Conservation (phyloP, 2,329 filamentous ascomycete species). For the Aspergillus transmontanensis region DNA sequence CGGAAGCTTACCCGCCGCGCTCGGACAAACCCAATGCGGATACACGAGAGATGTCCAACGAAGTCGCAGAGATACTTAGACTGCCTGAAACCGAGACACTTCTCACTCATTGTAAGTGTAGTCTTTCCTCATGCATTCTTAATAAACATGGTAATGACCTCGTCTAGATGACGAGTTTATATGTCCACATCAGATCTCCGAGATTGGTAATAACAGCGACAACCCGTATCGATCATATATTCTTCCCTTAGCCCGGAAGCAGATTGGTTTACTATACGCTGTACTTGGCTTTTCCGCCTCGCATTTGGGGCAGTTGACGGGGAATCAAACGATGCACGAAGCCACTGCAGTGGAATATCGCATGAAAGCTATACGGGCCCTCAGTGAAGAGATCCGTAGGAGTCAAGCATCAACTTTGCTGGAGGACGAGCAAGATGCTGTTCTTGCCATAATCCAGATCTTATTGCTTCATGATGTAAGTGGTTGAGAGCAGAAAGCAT, state of each 20-base stretch:
- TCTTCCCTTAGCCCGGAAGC: slow-evolving; percentile 30
- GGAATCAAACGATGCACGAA: slow-evolving; percentile 24
- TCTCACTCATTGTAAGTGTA: slow-evolving; percentile 26
- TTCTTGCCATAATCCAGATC: slow-evolving; percentile 34
- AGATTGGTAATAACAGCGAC: slow-evolving; percentile 21
- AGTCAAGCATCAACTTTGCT: slow-evolving; percentile 25
- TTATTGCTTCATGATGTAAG: slow-evolving; percentile 36
- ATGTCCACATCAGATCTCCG: slow-evolving; percentile 34
- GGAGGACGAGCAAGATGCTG: slow-evolving; percentile 30
- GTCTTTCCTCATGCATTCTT: neutral
- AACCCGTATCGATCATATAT: slow-evolving; percentile 35
- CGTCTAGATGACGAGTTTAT: slow-evolving; percentile 29
- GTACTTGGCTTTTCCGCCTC: slow-evolving; percentile 33
- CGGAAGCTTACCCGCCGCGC: neutral
- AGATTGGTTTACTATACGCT: slow-evolving; percentile 31
- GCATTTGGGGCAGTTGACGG: slow-evolving; percentile 28
- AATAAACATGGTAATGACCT: slow-evolving; percentile 3
- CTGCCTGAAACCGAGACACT: slow-evolving; percentile 21
- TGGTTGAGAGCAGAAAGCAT: neutral
- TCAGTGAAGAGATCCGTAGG: slow-evolving; percentile 28
- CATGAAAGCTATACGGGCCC: slow-evolving; percentile 30
- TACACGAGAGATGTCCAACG: neutral
- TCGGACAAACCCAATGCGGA: neutral
- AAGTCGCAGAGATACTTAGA: slow-evolving; percentile 11
- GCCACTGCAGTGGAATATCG: slow-evolving; percentile 31